phyloP scores from a whole-genome alignment of 495 filamentous ascomycete species.

The Aspergillus biplanus region DNA sequence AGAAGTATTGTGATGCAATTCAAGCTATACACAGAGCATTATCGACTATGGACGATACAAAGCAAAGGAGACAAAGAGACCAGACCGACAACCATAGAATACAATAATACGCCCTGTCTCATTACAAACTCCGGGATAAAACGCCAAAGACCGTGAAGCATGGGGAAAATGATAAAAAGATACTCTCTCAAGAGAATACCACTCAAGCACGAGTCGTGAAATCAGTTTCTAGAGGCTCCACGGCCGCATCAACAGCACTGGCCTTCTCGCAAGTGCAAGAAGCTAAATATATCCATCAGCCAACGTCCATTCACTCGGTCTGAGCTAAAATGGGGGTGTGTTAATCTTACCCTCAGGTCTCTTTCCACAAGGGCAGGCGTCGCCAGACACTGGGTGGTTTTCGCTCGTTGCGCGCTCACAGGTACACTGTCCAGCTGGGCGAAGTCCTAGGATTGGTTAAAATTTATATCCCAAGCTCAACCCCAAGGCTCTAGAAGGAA shows the following conservation, averaged over 20 bases:
- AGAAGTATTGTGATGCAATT: too few species aligned
- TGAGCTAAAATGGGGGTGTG: background rate
- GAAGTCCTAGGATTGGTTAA: slow-evolving; percentile 50
- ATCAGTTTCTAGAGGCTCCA: slow-evolving; percentile 66
- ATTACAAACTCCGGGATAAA: slow-evolving; percentile 3
- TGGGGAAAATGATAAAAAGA: slow-evolving; percentile 12
- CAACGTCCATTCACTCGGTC: background rate
- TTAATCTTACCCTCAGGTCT: slow-evolving; percentile 61
- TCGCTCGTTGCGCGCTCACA: slow-evolving; percentile 75
- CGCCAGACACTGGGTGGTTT: slow-evolving; percentile 63
- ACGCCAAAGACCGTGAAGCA: slow-evolving; percentile 11
- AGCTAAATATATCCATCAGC: slow-evolving; percentile 44
- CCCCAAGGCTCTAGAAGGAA: background rate
- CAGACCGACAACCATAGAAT: too few species aligned
- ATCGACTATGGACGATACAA: too few species aligned
- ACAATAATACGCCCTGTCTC: too few species aligned
- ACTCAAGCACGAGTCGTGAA: slow-evolving; percentile 65
- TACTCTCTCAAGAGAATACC: background rate
- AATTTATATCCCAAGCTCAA: too few species aligned
- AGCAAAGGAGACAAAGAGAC: too few species aligned
- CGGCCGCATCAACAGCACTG: slow-evolving; percentile 48
- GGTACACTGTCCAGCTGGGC: slow-evolving; percentile 79
- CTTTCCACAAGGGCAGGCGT: slow-evolving; percentile 76
- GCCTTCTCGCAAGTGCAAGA: slow-evolving; percentile 86
- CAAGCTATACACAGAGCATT: too few species aligned